Evolutionary conservation across 2,329 filamentous ascomycete species (phyloP), one percentile per base, ranked within the genome.

Genomic region (Calonectria montana): DNA sequence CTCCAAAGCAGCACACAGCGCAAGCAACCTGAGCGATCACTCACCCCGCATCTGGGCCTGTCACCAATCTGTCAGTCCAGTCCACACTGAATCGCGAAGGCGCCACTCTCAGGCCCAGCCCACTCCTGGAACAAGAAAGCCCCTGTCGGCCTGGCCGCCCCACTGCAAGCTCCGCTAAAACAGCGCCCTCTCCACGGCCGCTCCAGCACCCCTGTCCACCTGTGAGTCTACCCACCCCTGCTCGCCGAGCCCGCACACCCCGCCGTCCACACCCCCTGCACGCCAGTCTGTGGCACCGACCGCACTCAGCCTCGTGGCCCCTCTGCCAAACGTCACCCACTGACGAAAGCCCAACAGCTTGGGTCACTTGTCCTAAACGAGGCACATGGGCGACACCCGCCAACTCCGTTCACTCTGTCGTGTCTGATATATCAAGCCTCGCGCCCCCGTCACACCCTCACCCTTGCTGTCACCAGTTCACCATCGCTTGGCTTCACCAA

Each of bases 301-400:
- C 35, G 63, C 64, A 77, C 81, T 85, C 84, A 85, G 84, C 84
- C 84, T 85, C 84, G 83, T 84, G 82, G 69, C 74, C 77, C 74
- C 57, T 78, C 80, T 79, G 31, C 76, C 78, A 84, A 85, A 79
- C 83, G 83, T 85, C 84, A 84, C 81, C 80, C 76, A 81, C 80
- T 82, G 81, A 83, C 80, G 81, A 81, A 81, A 71, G 79, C 80
- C 77, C 77, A 78, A 77, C 75, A 78, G 71, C 75, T 74, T 75
- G 70, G 78, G 79, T 80, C 80, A 80, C 76, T 82, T 74, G 75
- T 75, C 73, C 71, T 66, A 75, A 73, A 76, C 72, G 70, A 77
- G 75, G 73, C 79, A 81, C 81, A 82, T 80, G 80, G 79, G 77
- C 50, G 39, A 43, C 35, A 41, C 63, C 48, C 48, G 18, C 79